Base-by-base conservation (phyloP, 805 yeast genomes). In the Candida succiphila region DNA sequence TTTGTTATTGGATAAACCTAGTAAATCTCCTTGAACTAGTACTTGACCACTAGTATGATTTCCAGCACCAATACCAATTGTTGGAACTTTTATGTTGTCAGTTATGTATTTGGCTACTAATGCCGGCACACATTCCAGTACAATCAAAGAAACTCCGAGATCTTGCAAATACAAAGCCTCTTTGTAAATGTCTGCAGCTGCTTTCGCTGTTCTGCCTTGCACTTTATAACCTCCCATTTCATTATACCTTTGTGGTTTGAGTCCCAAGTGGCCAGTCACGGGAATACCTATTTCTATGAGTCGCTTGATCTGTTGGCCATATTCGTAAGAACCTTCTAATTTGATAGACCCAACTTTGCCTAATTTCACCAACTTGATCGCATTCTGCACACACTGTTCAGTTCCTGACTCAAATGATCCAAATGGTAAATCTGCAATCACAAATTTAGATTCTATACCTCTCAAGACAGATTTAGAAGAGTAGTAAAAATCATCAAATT, bases 11-110 rank as follows among this genome's bases (percentile, higher is more conserved):
- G 64, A 62, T 83, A 79, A 72, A 1, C 96, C 96, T 22, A 89
- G 60, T 58, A 84, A 48, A 51, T 89, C 98, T 4, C 84, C 72
- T 54, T 82, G 77, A 0, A 89, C 98, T 25, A 89, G 65, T 1
- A 89, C 95, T 54, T 92, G 97, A 0, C 95, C 97, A 24, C 83
- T 72, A 7, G 89, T 79, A 7, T 60, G 60, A 17, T 75, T 72
- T 1, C 98, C 97, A 0, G 97, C 96, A 4, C 98, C 98, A 31
- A 89, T 89, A 4, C 98, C 98, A 43, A 89, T 87, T 1, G 94
- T 83, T 0, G 97, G 96, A 1, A 89, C 64, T 1, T 51, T 32
- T 22, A 87, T 52, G 12, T 62, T 59, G 2, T 63, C 51, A 0
- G 96, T 82, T 20, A 92, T 73, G 36, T 63, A 60, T 29, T 63